A percentile compares a stretch with the other conserved stretches of the same genome.
These are phyloP conservation scores for Puccinia novopanici DNA, from an alignment of 1,284 basidiomycete species.

Conservation along the genomic window DNA sequence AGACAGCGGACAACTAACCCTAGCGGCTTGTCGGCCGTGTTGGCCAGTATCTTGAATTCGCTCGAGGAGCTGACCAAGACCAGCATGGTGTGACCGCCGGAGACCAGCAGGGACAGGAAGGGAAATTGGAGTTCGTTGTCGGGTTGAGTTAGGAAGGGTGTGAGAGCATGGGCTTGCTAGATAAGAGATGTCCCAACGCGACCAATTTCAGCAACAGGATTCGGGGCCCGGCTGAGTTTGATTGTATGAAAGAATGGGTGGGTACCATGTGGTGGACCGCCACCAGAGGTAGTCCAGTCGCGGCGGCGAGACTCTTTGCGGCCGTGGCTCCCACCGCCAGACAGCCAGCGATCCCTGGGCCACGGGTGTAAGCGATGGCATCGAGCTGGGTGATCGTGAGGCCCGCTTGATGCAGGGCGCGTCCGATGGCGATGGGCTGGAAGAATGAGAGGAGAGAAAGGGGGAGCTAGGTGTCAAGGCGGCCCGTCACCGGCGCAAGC, in stretches of 20 bases:
- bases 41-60: slow-evolving; percentile 72
- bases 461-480: slow-evolving; percentile 72
- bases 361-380: no score
- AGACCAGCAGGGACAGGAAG: slow-evolving; percentile 81
- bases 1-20: slow-evolving; percentile 61
- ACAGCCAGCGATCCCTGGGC: slow-evolving; percentile 67
- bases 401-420: slow-evolving; percentile 69
- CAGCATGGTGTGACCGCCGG: slow-evolving; percentile 86
- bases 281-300: slow-evolving; percentile 69
- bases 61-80: slow-evolving; percentile 69
- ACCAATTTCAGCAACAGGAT: not conserved
- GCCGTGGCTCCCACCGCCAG: slow-evolving; percentile 74
- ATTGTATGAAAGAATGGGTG: slow-evolving; percentile 17
- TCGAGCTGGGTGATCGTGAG: slow-evolving; percentile 86
- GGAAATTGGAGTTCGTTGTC: slow-evolving; percentile 70
- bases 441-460: slow-evolving; percentile 64
- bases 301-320: slow-evolving; percentile 77
- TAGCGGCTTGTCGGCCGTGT: slow-evolving; percentile 74
- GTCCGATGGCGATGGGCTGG: slow-evolving; percentile 70
- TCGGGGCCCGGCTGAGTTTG: not conserved
- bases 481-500: slow-evolving; percentile 56
- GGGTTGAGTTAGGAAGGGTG: slow-evolving; percentile 70
- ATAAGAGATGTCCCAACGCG: not conserved
- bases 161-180: slow-evolving; percentile 91
- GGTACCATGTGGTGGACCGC: slow-evolving; percentile 92